phyloP scores from a whole-genome alignment of 805 yeast species.

The Candida insectorum region DNA sequence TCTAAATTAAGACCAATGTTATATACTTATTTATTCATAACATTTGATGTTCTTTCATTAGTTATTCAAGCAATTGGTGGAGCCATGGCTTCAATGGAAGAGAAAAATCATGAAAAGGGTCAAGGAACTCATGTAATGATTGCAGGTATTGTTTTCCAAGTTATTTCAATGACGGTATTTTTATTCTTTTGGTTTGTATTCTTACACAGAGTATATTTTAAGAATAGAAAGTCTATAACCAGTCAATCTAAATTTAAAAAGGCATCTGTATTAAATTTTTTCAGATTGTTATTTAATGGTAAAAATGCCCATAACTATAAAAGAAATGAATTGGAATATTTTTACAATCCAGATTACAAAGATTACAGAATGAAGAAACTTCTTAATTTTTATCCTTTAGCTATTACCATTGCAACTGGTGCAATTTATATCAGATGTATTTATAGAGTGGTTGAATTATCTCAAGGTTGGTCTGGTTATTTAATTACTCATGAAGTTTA shows the following conservation, averaged over 20 bases:
- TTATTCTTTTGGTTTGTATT: slow-evolving; percentile 30
- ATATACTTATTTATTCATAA: slow-evolving; percentile 38
- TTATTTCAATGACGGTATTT: slow-evolving; percentile 32
- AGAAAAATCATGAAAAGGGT: slow-evolving; percentile 15
- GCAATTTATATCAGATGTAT: slow-evolving; percentile 29
- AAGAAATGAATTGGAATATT: slow-evolving; percentile 19
- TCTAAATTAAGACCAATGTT: slow-evolving; percentile 37
- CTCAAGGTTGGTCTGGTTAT: slow-evolving; percentile 34
- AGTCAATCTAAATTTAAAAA: slow-evolving; percentile 11
- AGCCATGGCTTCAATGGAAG: slow-evolving; percentile 26
- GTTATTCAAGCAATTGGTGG: slow-evolving; percentile 40
- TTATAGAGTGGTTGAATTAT: slow-evolving; percentile 37
- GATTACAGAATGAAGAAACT: slow-evolving; percentile 20
- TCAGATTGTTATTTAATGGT: slow-evolving; percentile 23
- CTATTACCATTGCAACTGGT: slow-evolving; percentile 26
- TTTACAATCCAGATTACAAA: slow-evolving; percentile 22
- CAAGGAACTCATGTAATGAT: slow-evolving; percentile 32
- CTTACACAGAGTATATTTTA: slow-evolving; percentile 25
- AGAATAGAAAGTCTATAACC: slow-evolving; percentile 7
- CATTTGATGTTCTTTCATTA: slow-evolving; percentile 30
- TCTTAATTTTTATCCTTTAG: slow-evolving; percentile 26
- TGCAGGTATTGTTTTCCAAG: slow-evolving; percentile 36
- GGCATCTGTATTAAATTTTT: slow-evolving; percentile 16
- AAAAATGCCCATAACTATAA: slow-evolving; percentile 18
- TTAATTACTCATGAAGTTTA: slow-evolving; percentile 32